Evolutionary conservation across 2,329 filamentous ascomycete species (phyloP).

Genomic region (Grosmannia serpens): DNA sequence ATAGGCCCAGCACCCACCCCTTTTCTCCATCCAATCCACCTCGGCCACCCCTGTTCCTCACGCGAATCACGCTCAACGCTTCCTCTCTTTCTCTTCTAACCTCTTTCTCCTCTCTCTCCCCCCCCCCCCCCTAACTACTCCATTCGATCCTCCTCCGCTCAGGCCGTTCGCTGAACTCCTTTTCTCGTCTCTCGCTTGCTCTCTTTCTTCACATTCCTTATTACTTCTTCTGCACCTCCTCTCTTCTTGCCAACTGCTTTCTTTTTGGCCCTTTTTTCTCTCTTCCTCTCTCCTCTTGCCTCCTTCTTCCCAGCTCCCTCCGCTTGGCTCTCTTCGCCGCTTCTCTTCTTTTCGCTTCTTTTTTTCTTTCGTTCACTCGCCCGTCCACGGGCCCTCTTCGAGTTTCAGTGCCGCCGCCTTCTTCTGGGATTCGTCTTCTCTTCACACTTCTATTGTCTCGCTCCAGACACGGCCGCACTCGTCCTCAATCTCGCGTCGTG

Average conservation of each 20-base stretch:
- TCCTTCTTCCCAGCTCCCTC: slow-evolving; percentile 12
- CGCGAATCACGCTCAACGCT: neutral
- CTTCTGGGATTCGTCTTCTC: neutral
- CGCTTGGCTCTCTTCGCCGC: slow-evolving; percentile 14
- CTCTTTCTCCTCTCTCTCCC: slow-evolving; percentile 1
- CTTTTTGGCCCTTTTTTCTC: slow-evolving; percentile 11
- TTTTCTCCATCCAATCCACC: slow-evolving; percentile 14
- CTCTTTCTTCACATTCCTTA: slow-evolving; percentile 1
- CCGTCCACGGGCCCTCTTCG: neutral
- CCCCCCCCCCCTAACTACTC: neutral
- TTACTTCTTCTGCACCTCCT: neutral
- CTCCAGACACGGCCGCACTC: neutral
- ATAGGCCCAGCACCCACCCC: slow-evolving; percentile 14
- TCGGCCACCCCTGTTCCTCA: slow-evolving; percentile 8
- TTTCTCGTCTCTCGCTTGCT: slow-evolving; percentile 9
- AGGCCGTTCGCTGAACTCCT: slow-evolving; percentile 1
- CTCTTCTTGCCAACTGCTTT: slow-evolving; percentile 8
- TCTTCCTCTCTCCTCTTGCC: neutral
- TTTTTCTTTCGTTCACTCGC: slow-evolving; percentile 11
- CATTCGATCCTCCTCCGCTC: slow-evolving; percentile 3
- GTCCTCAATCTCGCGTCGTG: neutral
- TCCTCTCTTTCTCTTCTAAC: slow-evolving; percentile 1
- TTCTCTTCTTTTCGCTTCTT: slow-evolving; percentile 13
- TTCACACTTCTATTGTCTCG: neutral
- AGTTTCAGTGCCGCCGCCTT: neutral